Base-by-base conservation (phyloP, 2,329 filamentous ascomycete genomes). In the Westerdykella aurantiaca region DNA sequence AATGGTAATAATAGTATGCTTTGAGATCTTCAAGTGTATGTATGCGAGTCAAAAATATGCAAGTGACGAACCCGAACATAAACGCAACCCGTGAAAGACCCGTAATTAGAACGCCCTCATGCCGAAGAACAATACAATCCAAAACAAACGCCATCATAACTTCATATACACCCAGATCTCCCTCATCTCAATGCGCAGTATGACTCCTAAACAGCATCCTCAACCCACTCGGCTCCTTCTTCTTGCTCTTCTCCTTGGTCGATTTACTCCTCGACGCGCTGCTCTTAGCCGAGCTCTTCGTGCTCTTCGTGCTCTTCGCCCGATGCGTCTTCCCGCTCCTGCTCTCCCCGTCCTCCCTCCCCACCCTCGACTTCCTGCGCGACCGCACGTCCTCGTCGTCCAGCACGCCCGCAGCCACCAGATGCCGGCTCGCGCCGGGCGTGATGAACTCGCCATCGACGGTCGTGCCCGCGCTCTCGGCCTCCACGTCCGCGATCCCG, bases 381-480 rank as follows among this genome's bases (percentile, higher is more conserved):
- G 64, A 66, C 53, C 70, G 71, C 48, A 75, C 58, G 45, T 74
- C 72, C 14, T 70, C 68, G 53, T 74, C 72, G n/a, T 69, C 70
- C 10, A 75, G 53, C 5, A 69, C 64, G 11, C 72, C 72, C 18
- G 69, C 71, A 12, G 68, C 69, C 40, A 73, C 67, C 35, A 74
- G 58, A 17, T 69, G 68, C 39, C 62, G 58, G 9, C 68, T 66
- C 2, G 80, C 81, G 3, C 70, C 71, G 0, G 78, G 79, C 3
- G 80, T 83, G 60, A 83, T 77, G 61, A 82, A 82, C 56, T 83
- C 81, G 44, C 80, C 80, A 41, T 83, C 81, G 11, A 83, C 80
- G 22, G 76, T 82, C 4, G 79, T 82, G 18, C 76, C 79, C 5
- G 72, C 52, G 52, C 75, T 79, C 6, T 67, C 58, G 5, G 72